Conservation (phyloP, 345 rosid species). For the Salix koriyanagi region DNA sequence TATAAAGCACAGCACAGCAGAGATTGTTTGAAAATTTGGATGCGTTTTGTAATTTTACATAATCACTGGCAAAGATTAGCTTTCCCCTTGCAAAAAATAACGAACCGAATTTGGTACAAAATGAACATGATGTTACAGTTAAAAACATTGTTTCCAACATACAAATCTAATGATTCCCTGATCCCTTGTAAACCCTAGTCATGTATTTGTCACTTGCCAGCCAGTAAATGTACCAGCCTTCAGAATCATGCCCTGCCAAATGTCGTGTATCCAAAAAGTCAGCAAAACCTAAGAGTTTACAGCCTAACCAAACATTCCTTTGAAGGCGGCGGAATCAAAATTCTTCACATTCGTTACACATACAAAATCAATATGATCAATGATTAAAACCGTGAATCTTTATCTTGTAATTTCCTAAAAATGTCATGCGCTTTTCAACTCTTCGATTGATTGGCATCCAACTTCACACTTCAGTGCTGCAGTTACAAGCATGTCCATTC, state of each 20-base stretch:
- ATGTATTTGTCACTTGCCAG: slow-evolving; percentile 11
- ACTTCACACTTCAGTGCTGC: slow-evolving; percentile 51
- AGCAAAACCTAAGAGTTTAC: slow-evolving; percentile 31
- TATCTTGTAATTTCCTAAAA: slow-evolving; percentile 2
- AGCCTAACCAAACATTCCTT: slow-evolving; percentile 22
- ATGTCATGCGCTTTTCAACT: slow-evolving; percentile 8
- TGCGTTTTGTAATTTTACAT: slow-evolving; percentile 22
- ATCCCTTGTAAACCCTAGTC: slow-evolving; percentile 11
- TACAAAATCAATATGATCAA: slow-evolving; percentile 1
- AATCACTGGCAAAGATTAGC: slow-evolving; percentile 6
- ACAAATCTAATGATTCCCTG: slow-evolving; percentile 9
- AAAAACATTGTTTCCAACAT: slow-evolving; percentile 3
- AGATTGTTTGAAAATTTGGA: not conserved
- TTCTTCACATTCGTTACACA: slow-evolving; percentile 9
- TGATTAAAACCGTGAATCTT: not conserved
- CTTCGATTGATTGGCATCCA: slow-evolving; percentile 27
- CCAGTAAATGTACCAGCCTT: slow-evolving; percentile 20
- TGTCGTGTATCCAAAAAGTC: slow-evolving; percentile 22
- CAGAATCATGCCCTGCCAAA: slow-evolving; percentile 8
- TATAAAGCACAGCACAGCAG: not conserved
- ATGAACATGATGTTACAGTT: not conserved
- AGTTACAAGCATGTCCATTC: slow-evolving; percentile 73
- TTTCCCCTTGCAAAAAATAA: slow-evolving; percentile 13
- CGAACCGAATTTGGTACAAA: slow-evolving; percentile 1
- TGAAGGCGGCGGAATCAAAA: slow-evolving; percentile 16